Conservation (phyloP, 371 early-diverging fungal species). For the Mortierella sp. region DNA sequence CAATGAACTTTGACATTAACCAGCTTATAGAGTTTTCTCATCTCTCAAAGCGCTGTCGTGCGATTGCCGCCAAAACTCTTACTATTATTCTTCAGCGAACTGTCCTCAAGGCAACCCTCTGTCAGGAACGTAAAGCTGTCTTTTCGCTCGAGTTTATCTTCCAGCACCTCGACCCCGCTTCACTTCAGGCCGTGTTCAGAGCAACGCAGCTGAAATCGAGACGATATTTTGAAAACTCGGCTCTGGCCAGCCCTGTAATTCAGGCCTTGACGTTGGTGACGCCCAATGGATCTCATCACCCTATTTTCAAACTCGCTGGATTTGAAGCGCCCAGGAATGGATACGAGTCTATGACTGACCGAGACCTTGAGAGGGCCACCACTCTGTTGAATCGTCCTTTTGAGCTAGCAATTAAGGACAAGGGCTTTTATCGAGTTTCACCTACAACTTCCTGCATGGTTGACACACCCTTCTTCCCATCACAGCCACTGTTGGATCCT, state of each 20-base stretch:
- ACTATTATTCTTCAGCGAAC: slow-evolving; percentile 44
- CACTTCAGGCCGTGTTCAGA: slow-evolving; percentile 47
- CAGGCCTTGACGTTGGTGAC: slow-evolving; percentile 52
- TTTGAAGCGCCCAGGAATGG: slow-evolving; percentile 24
- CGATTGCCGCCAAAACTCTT: slow-evolving; percentile 47
- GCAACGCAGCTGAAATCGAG: slow-evolving; percentile 51
- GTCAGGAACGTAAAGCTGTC: slow-evolving; percentile 55
- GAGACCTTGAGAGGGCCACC: slow-evolving; percentile 46
- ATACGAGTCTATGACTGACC: slow-evolving; percentile 36
- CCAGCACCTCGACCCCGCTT: slow-evolving; percentile 53
- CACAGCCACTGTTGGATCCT: slow-evolving; percentile 51
- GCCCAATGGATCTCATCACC: slow-evolving; percentile 47
- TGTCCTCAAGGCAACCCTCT: slow-evolving; percentile 52
- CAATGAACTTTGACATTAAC: slow-evolving; percentile 31
- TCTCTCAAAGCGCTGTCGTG: slow-evolving; percentile 51
- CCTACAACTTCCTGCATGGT: slow-evolving; percentile 50
- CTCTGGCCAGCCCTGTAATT: slow-evolving; percentile 47
- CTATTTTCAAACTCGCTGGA: slow-evolving; percentile 48
- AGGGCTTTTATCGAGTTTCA: slow-evolving; percentile 54
- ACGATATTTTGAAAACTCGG: slow-evolving; percentile 54
- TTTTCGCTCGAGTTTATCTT: slow-evolving; percentile 57
- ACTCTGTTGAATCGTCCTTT: slow-evolving; percentile 47
- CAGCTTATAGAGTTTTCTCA: slow-evolving; percentile 45
- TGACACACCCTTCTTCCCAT: slow-evolving; percentile 55
- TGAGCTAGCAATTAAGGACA: slow-evolving; percentile 50